Evolutionary conservation across 2,329 filamentous ascomycete species (phyloP), one percentile per base, ranked within the genome.

Genomic region (Xenosphaeropsis pyriputrescens): DNA sequence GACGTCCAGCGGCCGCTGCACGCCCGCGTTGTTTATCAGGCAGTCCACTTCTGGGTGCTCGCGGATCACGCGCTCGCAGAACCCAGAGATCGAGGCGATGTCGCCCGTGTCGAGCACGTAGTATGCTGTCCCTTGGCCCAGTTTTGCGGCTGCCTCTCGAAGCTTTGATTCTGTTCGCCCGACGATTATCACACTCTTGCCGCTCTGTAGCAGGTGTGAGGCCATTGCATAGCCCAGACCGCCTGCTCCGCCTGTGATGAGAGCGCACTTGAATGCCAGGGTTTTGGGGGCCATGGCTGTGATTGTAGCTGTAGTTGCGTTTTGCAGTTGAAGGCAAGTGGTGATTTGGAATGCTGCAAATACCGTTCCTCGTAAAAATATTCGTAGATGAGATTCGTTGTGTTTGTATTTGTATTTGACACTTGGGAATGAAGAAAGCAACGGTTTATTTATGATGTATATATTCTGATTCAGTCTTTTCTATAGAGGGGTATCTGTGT

Each of bases 21-120:
- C 66, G 2, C 70, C 70, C 0, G 70, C 70, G 39, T 76, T 75
- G 55, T 75, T 75, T 48, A 75, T 56, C 0, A 75, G 49, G 44
- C 69, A 75, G 52, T 76, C 70, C 2, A 75, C 49, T 5, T 71
- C 63, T 0, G 66, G 68, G 45, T 75, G 64, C 5, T 71, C 62
- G 2, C 42, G 44, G 3, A 58, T 63, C 32, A 75, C 48, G 13
- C 57, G 58, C 32, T 59, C 40, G 38, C 67, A 53, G 42, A 74
- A 72, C 0, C 37, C 32, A 0, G 64, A 57, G 7, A 72, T 65
- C 1, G 56, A 48, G 0, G 51, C 37, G 0, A 61, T 59, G 3
- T 64, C 54, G 37, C 69, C 64, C 0, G 66, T 70, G 47, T 75
- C 70, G 1, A 65, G 47, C 0, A 63, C 59, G 42, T 72, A 73